Evolutionary conservation across 176 grass and related monocot species (phyloP).

Genomic region (Carex parvula): DNA sequence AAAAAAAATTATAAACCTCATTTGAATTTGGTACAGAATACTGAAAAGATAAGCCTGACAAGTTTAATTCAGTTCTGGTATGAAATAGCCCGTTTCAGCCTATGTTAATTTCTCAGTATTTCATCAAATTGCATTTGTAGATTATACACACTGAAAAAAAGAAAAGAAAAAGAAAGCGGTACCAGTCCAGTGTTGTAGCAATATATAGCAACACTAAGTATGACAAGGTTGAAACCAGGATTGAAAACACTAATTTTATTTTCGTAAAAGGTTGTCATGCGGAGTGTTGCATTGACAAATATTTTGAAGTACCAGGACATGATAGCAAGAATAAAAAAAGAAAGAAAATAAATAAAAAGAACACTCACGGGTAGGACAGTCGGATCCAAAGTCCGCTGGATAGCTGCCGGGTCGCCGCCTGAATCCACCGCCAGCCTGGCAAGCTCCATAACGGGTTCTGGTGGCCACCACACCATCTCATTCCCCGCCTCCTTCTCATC

Average conservation of each 20-base stretch:
- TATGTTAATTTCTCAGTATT: neutral
- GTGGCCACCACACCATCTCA: constrained; percentile 89
- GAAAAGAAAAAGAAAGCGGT: no score
- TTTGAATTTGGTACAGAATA: neutral
- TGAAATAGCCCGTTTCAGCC: neutral
- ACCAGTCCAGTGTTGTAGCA: no score
- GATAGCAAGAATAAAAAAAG: neutral
- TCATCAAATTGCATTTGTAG: no score
- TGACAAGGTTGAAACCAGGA: no score
- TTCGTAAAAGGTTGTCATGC: no score
- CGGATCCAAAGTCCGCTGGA: constrained; percentile 67
- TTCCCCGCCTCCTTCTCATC: constrained; percentile 23
- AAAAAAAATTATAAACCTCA: neutral
- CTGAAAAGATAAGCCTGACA: neutral
- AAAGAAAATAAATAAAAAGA: neutral
- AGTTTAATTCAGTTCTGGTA: neutral
- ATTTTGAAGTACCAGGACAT: neutral
- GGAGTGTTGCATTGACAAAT: neutral
- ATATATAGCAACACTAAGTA: no score
- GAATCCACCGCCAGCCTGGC: constrained; percentile 71
- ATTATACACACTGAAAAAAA: no score
- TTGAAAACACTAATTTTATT: no score
- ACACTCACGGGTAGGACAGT: constrained; percentile 56
- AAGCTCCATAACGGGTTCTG: constrained; percentile 72
- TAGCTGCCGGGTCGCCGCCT: constrained; percentile 62